These are phyloP conservation scores for Torulaspora delbrueckii DNA, from an alignment of 805 yeast genomes.

Conservation along the genomic window DNA sequence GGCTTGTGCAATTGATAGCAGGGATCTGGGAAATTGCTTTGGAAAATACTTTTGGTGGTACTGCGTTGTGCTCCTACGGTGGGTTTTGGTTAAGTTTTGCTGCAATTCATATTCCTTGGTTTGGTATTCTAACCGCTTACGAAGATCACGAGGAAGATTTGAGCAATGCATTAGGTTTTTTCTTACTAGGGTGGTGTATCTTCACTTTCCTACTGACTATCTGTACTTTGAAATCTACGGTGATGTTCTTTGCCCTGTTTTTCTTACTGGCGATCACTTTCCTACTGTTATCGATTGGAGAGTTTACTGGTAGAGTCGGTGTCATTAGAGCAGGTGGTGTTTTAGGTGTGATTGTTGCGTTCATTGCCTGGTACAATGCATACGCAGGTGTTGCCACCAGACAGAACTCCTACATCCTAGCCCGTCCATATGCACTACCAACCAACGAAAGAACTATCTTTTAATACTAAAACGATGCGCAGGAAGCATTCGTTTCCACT, in stretches of 20 bases:
- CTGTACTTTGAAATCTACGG: slow-evolving; percentile 55
- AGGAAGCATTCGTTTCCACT: background rate
- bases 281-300: slow-evolving; percentile 46
- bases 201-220: slow-evolving; percentile 48
- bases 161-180: slow-evolving; percentile 52
- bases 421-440: slow-evolving; percentile 30
- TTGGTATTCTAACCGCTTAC: slow-evolving; percentile 53
- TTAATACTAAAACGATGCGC: background rate
- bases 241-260: slow-evolving; percentile 53
- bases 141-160: slow-evolving; percentile 34
- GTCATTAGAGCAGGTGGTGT: slow-evolving; percentile 53
- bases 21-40: slow-evolving; percentile 61
- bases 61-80: slow-evolving; percentile 55
- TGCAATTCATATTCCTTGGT: slow-evolving; percentile 50
- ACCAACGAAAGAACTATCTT: slow-evolving; percentile 15
- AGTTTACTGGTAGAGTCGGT: slow-evolving; percentile 40
- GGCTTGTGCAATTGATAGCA: slow-evolving; percentile 50
- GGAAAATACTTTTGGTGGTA: slow-evolving; percentile 63
- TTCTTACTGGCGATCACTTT: slow-evolving; percentile 49
- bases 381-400: slow-evolving; percentile 59
- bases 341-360: slow-evolving; percentile 52
- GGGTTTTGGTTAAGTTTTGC: slow-evolving; percentile 64
- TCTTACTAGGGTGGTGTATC: slow-evolving; percentile 52
- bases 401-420: slow-evolving; percentile 46
- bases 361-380: slow-evolving; percentile 61